These are phyloP conservation scores for Aplosporella prunicola DNA, from an alignment of 2,329 filamentous ascomycete genomes.

Conservation along the genomic window DNA sequence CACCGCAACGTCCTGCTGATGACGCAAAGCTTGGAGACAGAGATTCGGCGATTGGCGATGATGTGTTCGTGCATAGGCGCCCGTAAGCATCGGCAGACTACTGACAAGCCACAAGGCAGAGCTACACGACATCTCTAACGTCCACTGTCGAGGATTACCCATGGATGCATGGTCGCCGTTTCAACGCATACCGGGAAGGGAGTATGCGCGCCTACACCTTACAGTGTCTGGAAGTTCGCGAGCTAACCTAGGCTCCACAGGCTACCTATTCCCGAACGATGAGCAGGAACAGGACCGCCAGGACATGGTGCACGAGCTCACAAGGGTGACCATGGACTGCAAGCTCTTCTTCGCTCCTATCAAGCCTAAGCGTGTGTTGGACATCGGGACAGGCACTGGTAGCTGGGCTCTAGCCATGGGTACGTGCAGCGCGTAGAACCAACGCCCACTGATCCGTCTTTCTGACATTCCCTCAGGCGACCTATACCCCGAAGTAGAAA, in stretches of 20 bases:
- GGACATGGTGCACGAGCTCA: conserved; percentile 7
- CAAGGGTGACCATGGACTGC: conserved; percentile 1
- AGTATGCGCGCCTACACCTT: conserved; percentile 25
- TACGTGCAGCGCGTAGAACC: background rate
- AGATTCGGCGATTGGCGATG: too few species aligned
- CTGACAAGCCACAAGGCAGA: conserved; percentile 4
- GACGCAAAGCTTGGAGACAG: too few species aligned
- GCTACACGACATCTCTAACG: conserved; percentile 15
- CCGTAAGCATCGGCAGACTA: too few species aligned
- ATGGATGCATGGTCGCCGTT: conserved; percentile 24
- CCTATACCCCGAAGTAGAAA: conserved; percentile 20
- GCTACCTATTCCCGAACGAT: conserved; percentile 17
- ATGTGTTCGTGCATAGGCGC: too few species aligned
- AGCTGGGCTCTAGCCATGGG: conserved; percentile 21
- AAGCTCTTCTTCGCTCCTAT: conserved; percentile 16
- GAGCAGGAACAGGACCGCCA: conserved; percentile 10
- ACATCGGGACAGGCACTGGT: conserved; percentile 22
- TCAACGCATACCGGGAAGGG: conserved; percentile 28
- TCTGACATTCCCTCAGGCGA: conserved; percentile 16
- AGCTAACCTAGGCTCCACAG: too few species aligned
- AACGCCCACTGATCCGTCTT: background rate
- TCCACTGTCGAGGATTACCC: conserved; percentile 14
- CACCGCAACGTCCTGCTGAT: too few species aligned
- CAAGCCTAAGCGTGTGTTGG: conserved; percentile 15
- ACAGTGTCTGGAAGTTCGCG: too few species aligned